Evolutionary conservation across 495 filamentous ascomycete genomes (phyloP).

Genomic region (Clohesyomyces aquaticus): DNA sequence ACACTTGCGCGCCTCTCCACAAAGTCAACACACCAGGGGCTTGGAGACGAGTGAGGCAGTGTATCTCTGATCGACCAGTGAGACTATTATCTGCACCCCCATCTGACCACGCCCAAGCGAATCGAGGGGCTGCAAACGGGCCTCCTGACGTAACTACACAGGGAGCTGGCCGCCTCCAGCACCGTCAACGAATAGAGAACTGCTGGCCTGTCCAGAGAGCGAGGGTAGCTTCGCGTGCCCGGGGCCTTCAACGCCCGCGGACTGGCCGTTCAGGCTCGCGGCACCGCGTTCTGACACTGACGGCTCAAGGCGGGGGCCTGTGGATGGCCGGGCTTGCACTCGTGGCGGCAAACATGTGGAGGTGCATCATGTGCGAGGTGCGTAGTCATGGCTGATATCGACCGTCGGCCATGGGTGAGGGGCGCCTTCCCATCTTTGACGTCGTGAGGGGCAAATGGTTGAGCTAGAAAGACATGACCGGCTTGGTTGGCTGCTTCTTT

Average conservation of each 20-base stretch:
- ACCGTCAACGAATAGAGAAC: constrained; percentile 2
- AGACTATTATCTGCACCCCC: constrained; percentile 1
- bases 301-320: neutral
- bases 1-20: neutral
- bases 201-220: neutral
- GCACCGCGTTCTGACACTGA: neutral
- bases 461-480: neutral
- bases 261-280: neutral
- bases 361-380: constrained; percentile 14
- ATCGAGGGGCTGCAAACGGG: neutral
- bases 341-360: neutral
- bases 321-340: constrained; percentile 4
- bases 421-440: constrained; percentile 6
- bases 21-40: constrained; percentile 2
- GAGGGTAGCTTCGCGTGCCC: neutral
- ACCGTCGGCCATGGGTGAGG: constrained; percentile 6
- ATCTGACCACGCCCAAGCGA: constrained; percentile 30
- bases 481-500: constrained; percentile 1
- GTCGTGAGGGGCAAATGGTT: constrained; percentile 15
- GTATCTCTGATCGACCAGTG: constrained; percentile 9
- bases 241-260: neutral
- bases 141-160: constrained; percentile 17
- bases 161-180: too few species aligned
- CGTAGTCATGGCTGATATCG: neutral
- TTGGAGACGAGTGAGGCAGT: constrained; percentile 30